These are phyloP conservation scores for Silene uniflora DNA, from an alignment of 148 eudicot species.

Conservation along the genomic window DNA sequence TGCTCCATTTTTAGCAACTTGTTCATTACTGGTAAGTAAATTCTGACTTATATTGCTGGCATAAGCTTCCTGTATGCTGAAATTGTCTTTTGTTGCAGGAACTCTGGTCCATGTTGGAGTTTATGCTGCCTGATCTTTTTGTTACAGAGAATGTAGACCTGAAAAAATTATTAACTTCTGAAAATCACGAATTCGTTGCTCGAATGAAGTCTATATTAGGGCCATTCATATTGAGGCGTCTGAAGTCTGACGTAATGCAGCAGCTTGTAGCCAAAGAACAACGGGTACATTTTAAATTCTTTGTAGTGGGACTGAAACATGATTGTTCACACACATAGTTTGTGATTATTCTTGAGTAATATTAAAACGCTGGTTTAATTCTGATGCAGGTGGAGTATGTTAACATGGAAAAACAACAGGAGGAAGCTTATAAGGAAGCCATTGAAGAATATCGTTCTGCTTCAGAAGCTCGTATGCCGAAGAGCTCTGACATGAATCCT, in stretches of 20 bases:
- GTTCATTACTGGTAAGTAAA: background rate
- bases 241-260: conserved; percentile 96
- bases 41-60: background rate
- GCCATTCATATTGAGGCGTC: conserved; percentile 88
- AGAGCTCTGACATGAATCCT: conserved; percentile 35
- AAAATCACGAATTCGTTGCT: conserved; percentile 61
- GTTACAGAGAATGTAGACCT: conserved; percentile 85
- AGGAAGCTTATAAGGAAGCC: conserved; percentile 79
- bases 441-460: conserved; percentile 71
- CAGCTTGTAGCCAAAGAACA: conserved; percentile 89
- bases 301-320: background rate
- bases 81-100: conserved; percentile 53
- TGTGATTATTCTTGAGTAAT: background rate
- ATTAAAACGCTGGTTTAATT: background rate
- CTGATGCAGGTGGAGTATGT: conserved; percentile 73
- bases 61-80: conserved; percentile 6
- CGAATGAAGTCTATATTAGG: conserved; percentile 97
- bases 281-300: conserved; percentile 34
- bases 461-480: conserved; percentile 57
- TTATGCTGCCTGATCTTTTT: conserved; percentile 94
- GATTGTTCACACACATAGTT: background rate
- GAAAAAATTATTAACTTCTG: conserved; percentile 75
- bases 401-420: conserved; percentile 65
- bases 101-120: conserved; percentile 96
- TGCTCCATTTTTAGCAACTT: background rate